These are phyloP conservation scores for Mycena pura DNA, from an alignment of 768 basidiomycete genomes.

Conservation along the genomic window DNA sequence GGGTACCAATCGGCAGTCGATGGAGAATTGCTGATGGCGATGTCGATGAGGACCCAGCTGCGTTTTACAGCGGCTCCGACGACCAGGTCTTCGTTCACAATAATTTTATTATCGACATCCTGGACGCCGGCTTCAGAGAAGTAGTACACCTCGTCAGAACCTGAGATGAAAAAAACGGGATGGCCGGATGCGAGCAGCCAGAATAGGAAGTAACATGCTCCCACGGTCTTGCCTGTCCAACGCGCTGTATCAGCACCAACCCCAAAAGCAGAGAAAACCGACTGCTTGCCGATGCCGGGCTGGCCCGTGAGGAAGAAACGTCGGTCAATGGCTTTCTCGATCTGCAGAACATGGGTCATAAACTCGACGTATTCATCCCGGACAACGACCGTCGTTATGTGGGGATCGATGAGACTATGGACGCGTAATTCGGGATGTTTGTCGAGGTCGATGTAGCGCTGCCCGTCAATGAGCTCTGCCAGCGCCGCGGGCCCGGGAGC, in stretches of 20 bases:
- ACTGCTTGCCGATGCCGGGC: slow-evolving; percentile 9
- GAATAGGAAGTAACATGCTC: slow-evolving; percentile 2
- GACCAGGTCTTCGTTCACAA: neutral
- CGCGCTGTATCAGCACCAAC: slow-evolving; percentile 6
- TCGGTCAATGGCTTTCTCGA: neutral
- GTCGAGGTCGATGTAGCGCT: no score
- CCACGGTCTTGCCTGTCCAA: slow-evolving; percentile 10
- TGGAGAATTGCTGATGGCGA: neutral
- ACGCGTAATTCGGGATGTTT: no score
- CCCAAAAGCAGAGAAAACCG: neutral
- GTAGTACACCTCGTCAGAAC: neutral
- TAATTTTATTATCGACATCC: neutral
- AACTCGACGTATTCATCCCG: slow-evolving; percentile 11
- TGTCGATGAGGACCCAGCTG: slow-evolving; percentile 19
- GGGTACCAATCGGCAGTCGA: no score
- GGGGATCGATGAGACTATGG: no score
- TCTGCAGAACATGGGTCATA: neutral
- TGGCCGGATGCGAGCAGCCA: neutral
- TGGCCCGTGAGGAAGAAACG: slow-evolving; percentile 15
- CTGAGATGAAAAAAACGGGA: neutral
- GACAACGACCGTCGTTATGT: neutral
- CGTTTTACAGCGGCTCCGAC: neutral
- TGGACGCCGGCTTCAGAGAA: slow-evolving; percentile 11
- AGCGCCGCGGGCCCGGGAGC: no score
- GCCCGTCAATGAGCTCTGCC: no score